These are phyloP conservation scores for Cercospora canescens DNA, from an alignment of 2,329 filamentous ascomycete genomes.

Conservation along the genomic window DNA sequence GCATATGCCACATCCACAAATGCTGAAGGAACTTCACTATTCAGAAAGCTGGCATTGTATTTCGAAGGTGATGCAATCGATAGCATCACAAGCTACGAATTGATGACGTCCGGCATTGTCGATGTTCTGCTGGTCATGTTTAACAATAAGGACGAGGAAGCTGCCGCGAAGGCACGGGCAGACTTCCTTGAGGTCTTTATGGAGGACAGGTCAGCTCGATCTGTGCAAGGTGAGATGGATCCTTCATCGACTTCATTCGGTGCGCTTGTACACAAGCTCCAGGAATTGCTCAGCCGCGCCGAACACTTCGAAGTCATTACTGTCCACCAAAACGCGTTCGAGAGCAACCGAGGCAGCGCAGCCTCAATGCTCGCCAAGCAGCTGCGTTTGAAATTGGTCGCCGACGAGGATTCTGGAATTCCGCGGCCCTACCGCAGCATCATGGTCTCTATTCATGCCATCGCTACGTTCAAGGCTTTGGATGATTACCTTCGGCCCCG, in stretches of 20 bases:
- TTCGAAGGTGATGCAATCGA: slow-evolving; percentile 88
- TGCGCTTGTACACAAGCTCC: slow-evolving; percentile 87
- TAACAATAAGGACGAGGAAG: slow-evolving; percentile 63
- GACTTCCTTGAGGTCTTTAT: slow-evolving; percentile 93
- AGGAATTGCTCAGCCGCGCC: slow-evolving; percentile 91
- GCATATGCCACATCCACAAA: slow-evolving; percentile 58
- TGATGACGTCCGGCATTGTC: slow-evolving; percentile 88
- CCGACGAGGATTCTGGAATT: slow-evolving; percentile 88
- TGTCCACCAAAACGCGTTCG: slow-evolving; percentile 87
- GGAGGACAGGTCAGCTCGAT: slow-evolving; percentile 64
- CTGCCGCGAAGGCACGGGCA: slow-evolving; percentile 65
- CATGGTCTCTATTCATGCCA: slow-evolving; percentile 98
- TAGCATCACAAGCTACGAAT: slow-evolving; percentile 92
- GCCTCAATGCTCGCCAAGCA: slow-evolving; percentile 97
- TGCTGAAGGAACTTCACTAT: slow-evolving; percentile 50
- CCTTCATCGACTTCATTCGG: slow-evolving; percentile 83
- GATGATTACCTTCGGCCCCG: slow-evolving; percentile 93
- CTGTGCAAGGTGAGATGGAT: slow-evolving; percentile 64
- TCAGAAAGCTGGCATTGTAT: slow-evolving; percentile 73
- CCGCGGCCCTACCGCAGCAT: slow-evolving; percentile 86
- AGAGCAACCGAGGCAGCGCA: slow-evolving; percentile 85
- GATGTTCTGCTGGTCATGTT: slow-evolving; percentile 80
- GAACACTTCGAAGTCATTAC: slow-evolving; percentile 98
- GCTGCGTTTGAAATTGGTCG: slow-evolving; percentile 81
- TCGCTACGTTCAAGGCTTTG: slow-evolving; percentile 94